A percentile compares a stretch with the other conserved stretches of the same genome.
phyloP scores from a whole-genome alignment of 2,329 filamentous ascomycete species.

The Rhinocladiella mackenziei region DNA sequence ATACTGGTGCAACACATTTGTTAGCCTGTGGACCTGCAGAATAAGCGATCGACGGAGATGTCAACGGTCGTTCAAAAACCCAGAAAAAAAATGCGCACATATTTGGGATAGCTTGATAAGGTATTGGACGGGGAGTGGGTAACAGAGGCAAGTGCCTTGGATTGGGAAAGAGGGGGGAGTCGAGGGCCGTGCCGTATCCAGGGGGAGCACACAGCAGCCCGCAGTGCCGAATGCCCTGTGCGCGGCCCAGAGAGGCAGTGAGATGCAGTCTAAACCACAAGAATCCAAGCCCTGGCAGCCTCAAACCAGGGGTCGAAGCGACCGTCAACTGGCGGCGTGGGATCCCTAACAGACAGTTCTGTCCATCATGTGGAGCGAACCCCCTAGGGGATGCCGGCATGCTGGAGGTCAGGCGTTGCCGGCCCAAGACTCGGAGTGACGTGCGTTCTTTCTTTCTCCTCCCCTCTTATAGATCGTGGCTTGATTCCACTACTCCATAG shows the following conservation, averaged over 20 bases:
- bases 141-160: too few relatives aligned
- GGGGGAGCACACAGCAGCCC: conserved; percentile 1
- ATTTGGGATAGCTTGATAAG: neutral
- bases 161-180: neutral
- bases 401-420: too few relatives aligned
- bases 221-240: neutral
- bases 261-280: conserved; percentile 17
- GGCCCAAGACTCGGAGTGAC: too few relatives aligned
- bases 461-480: conserved; percentile 1
- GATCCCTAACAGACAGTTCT: too few relatives aligned
- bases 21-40: conserved; percentile 25
- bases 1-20: conserved; percentile 31
- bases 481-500: too few relatives aligned
- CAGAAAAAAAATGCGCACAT: conserved; percentile 2
- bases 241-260: conserved; percentile 9
- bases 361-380: too few relatives aligned
- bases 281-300: too few relatives aligned
- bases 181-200: conserved; percentile 8
- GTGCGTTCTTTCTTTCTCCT: neutral
- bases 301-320: too few relatives aligned
- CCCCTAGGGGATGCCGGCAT: too few relatives aligned
- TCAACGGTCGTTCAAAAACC: conserved; percentile 9
- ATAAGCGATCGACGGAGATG: conserved; percentile 24
- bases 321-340: too few relatives aligned
- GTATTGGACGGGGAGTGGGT: conserved; percentile 1